A percentile compares a stretch with the other conserved stretches of the same genome.
These are phyloP conservation scores for Stephanodiscus triporus DNA, from an alignment of 108 stramenopile genomes.

Conservation along the genomic window DNA sequence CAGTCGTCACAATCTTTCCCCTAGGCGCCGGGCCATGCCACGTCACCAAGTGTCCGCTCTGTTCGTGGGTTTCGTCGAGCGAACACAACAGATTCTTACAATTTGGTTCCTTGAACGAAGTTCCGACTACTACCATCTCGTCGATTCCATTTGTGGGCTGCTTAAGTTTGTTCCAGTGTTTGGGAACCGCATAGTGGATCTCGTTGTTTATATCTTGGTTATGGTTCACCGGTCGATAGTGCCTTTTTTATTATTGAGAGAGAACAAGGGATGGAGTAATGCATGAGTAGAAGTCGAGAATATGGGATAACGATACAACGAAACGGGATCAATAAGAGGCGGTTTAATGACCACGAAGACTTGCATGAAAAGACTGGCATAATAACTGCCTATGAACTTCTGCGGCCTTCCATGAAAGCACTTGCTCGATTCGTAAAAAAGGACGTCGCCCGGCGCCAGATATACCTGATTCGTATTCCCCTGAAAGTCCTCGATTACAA, in stretches of 20 bases:
- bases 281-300: too few relatives aligned
- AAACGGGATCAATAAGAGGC: too few relatives aligned
- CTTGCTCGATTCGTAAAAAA: slow-evolving; percentile 71
- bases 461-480: slow-evolving; percentile 57
- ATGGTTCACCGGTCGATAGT: slow-evolving; percentile 74
- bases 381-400: slow-evolving; percentile 49
- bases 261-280: neutral
- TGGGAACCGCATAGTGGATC: slow-evolving; percentile 14
- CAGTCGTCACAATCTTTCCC: slow-evolving; percentile 51
- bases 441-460: slow-evolving; percentile 61
- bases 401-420: slow-evolving; percentile 68
- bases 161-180: neutral
- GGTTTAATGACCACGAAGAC: slow-evolving; percentile 19
- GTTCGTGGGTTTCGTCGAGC: slow-evolving; percentile 31
- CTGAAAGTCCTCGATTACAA: slow-evolving; percentile 66
- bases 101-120: slow-evolving; percentile 67
- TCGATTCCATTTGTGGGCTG: slow-evolving; percentile 28
- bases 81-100: slow-evolving; percentile 60
- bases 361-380: slow-evolving; percentile 56
- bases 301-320: too few relatives aligned
- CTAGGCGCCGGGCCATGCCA: slow-evolving; percentile 68
- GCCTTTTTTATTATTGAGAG: slow-evolving; percentile 23
- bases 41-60: slow-evolving; percentile 30
- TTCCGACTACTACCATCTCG: slow-evolving; percentile 57
- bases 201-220: neutral